Base-by-base conservation (phyloP, 1,284 basidiomycete species). In the Pseudozyma thailandica region DNA sequence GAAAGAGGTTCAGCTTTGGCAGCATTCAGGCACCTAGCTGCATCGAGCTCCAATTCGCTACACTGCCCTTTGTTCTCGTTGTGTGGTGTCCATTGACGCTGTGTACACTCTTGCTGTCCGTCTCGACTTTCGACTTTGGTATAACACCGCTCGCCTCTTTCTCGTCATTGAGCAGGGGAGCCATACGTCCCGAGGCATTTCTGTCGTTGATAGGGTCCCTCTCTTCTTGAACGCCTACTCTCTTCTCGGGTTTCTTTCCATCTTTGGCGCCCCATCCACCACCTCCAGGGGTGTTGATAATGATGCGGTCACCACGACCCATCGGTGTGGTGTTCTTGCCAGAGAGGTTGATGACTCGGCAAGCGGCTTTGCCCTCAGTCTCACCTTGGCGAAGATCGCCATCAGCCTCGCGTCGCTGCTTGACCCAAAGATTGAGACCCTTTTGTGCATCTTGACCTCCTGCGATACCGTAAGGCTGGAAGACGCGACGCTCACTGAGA, bases 371-470 rank as follows among this genome's bases (percentile, higher is more conserved):
- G 2, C 60, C 69, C 9, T 76, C 68, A 23, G 62, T 48, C 15
- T 73, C 64, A n/a, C 53, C 61, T 18, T 72, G 55, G 13, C 64
- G 61, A 15, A 88, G 64, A 77, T 92, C 91, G 0, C 89, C 89
- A 73, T 93, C 91, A 72, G 87, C 88, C 63, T 86, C 79, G 20
- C 91, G 87, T 35, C 88, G 85, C 75, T 88, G 86, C 84, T 94
- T 94, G 59, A 94, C 85, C 94, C 94, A 98, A 20, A 90, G 89
- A 82, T 98, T 98, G 46, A 89, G 87, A 0, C 94, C 94, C 62
- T 90, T 84, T 49, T 84, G 85, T 9, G 90, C 94, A 5, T 89
- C 86, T 16, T 87, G 89, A 10, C 95, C 95, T 9, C 94, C 94
- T 71, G 91, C 88, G 82, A 94, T 83, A 2, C 95, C 95, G 82